Evolutionary conservation across 495 filamentous ascomycete genomes (phyloP).

Genomic region (Apiosordaria backusii): DNA sequence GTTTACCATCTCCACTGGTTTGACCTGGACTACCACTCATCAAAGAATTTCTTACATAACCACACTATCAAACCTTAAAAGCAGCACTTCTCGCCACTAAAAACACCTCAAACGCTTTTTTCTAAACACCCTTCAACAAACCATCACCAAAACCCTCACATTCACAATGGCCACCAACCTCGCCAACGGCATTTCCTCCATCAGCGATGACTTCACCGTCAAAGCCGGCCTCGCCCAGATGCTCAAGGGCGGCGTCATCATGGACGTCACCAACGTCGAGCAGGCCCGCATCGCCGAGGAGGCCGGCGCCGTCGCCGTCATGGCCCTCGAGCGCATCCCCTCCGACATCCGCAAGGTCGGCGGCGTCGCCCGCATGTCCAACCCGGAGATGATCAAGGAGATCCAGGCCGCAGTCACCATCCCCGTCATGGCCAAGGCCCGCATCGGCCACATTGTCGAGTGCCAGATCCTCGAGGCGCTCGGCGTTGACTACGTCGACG

Average conservation of each 20-base stretch:
- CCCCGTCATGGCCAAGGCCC: constrained; percentile 98
- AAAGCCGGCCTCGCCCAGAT: constrained; percentile 95
- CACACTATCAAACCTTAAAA: not conserved
- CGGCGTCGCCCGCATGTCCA: constrained; percentile 95
- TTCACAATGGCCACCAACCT: constrained; percentile 25
- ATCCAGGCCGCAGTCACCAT: constrained; percentile 98
- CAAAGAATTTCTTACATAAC: not conserved
- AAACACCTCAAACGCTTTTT: not conserved
- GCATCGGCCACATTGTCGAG: constrained; percentile 97
- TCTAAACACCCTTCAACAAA: not conserved
- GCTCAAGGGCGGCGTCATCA: constrained; percentile 98
- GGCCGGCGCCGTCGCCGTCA: constrained; percentile 92
- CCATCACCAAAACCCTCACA: not conserved
- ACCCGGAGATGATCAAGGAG: constrained; percentile 91
- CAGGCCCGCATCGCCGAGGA: constrained; percentile 98
- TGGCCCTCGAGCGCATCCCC: constrained; percentile 97
- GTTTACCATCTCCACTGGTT: not conserved
- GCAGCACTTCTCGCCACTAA: not conserved
- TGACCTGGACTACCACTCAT: not conserved
- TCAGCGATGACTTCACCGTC: constrained; percentile 57
- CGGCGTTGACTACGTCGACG: constrained; percentile 96
- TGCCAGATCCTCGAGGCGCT: constrained; percentile 97
- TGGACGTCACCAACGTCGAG: constrained; percentile 94
- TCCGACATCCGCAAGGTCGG: constrained; percentile 92
- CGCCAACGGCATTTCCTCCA: constrained; percentile 19